Conservation (phyloP, 495 filamentous ascomycete species). For the Cercophora samala region DNA sequence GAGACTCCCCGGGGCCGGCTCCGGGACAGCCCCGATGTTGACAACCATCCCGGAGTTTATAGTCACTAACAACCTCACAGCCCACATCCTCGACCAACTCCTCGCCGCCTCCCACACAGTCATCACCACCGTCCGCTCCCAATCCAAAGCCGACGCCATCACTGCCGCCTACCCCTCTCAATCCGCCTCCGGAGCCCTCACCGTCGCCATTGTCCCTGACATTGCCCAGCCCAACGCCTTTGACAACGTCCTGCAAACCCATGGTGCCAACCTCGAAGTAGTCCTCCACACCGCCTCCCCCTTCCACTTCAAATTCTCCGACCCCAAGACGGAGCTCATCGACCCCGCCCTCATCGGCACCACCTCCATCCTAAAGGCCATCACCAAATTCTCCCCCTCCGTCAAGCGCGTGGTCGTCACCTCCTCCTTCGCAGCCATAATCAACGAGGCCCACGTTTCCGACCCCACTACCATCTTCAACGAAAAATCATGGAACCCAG, state of each 20-base stretch:
- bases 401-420: constrained; percentile 86
- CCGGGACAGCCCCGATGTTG: neutral
- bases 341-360: constrained; percentile 86
- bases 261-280: constrained; percentile 63
- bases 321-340: constrained; percentile 75
- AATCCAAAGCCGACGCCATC: constrained; percentile 75
- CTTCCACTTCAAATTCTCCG: constrained; percentile 69
- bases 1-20: neutral
- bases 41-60: neutral
- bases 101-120: constrained; percentile 67
- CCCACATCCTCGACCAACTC: constrained; percentile 75
- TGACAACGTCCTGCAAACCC: constrained; percentile 71
- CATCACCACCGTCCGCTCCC: constrained; percentile 77
- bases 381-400: constrained; percentile 67
- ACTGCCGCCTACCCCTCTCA: constrained; percentile 58
- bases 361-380: constrained; percentile 69
- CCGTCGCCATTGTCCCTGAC: constrained; percentile 76
- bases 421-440: constrained; percentile 77
- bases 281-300: constrained; percentile 88
- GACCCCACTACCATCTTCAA: constrained; percentile 57
- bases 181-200: constrained; percentile 60
- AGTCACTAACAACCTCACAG: constrained; percentile 30
- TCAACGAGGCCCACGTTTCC: constrained; percentile 42
- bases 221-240: constrained; percentile 74
- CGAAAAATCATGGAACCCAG: constrained; percentile 81